Percentiles rank a stretch among this genome's conserved stretches.
These are phyloP conservation scores for Dothideomycetes sp. DNA, from an alignment of 2,329 filamentous ascomycete species.

Conservation along the genomic window DNA sequence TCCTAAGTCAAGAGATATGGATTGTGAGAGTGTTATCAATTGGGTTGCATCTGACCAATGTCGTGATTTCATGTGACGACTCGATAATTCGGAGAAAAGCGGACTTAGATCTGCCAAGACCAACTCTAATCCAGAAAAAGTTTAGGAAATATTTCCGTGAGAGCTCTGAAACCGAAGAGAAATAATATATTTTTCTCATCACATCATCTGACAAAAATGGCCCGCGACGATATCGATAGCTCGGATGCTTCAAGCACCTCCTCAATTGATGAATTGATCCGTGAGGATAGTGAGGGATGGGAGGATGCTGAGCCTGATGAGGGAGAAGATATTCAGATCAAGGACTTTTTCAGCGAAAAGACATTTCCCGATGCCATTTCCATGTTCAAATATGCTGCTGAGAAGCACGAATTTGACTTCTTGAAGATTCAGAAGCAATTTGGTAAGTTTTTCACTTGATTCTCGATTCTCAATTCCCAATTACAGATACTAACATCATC, in stretches of 20 bases:
- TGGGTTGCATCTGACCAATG: constrained; percentile 12
- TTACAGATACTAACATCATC: not conserved
- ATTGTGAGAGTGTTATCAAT: no score
- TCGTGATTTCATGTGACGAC: constrained; percentile 12
- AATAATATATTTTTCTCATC: not conserved
- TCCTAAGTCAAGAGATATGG: no score
- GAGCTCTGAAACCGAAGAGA: not conserved
- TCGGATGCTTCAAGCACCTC: constrained; percentile 18
- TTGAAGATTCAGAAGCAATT: constrained; percentile 25
- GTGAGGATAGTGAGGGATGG: constrained; percentile 33
- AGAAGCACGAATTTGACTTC: constrained; percentile 34
- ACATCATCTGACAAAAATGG: constrained; percentile 4
- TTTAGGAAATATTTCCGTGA: constrained; percentile 10
- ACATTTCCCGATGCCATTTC: constrained; percentile 24
- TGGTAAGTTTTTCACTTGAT: constrained; percentile 23
- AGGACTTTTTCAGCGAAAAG: constrained; percentile 33
- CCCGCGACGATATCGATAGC: constrained; percentile 15
- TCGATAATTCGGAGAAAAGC: constrained; percentile 1
- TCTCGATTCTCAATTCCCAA: not conserved
- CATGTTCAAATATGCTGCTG: constrained; percentile 31
- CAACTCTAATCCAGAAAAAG: not conserved
- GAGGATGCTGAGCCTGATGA: constrained; percentile 36
- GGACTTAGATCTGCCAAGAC: constrained; percentile 1
- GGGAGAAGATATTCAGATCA: constrained; percentile 26
- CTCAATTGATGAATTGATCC: constrained; percentile 8